Conservation (phyloP, 208 protist species). For the Acanthamoeba divionensis region DNA sequence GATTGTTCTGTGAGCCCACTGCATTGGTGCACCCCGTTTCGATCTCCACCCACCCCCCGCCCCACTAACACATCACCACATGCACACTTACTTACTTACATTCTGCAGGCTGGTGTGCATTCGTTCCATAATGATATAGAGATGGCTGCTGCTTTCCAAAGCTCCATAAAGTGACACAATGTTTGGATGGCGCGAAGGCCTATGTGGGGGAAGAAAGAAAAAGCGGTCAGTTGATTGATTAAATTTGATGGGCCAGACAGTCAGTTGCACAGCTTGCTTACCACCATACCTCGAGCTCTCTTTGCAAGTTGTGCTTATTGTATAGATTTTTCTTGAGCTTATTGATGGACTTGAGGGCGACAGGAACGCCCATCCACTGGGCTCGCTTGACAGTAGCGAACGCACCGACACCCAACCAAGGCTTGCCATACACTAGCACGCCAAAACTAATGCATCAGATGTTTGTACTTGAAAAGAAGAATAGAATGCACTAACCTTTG, state of each 20-base stretch:
- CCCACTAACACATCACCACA: no score
- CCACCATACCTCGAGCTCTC: conserved; percentile 39
- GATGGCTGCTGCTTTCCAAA: conserved; percentile 21
- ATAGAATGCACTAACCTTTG: no score
- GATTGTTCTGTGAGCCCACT: no score
- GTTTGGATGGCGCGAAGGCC: conserved; percentile 23
- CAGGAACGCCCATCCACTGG: conserved; percentile 11
- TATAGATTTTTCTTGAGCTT: conserved; percentile 28
- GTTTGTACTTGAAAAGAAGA: no score
- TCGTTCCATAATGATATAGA: conserved; percentile 39
- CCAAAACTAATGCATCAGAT: no score
- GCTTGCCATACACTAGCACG: no score
- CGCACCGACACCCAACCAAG: neutral
- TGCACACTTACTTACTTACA: no score
- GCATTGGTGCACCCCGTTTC: no score
- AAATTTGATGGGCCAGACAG: no score
- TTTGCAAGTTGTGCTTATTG: conserved; percentile 20
- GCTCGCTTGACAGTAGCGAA: conserved; percentile 18
- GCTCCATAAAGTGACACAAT: conserved; percentile 35
- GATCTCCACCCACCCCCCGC: no score
- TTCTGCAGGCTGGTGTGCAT: conserved; percentile 1
- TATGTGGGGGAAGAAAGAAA: neutral
- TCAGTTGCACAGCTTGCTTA: neutral
- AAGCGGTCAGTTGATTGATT: no score
- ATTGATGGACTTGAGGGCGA: conserved; percentile 50